Percentiles rank a stretch among this genome's conserved stretches.
Conservation (phyloP, 768 basidiomycete species). For the Termitomyces sp. region DNA sequence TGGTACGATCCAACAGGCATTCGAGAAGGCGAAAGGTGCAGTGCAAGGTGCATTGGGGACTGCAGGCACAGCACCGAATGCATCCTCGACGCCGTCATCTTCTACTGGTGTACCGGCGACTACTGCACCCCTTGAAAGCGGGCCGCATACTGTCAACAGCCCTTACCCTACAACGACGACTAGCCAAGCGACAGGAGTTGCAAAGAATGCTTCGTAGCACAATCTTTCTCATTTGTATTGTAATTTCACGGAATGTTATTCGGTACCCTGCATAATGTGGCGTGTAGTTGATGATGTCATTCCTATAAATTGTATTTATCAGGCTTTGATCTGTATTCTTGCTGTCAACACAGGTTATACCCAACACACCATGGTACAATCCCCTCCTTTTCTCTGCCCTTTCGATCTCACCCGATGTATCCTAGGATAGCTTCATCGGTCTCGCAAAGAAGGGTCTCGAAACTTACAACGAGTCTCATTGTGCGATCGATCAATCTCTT, state of each 20-base stretch:
- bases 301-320: background rate
- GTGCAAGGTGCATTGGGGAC: slow-evolving; percentile 24
- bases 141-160: slow-evolving; percentile 17
- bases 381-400: background rate
- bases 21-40: slow-evolving; percentile 29
- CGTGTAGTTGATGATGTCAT: slow-evolving; percentile 9
- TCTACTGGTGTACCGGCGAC: slow-evolving; percentile 26
- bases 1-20: slow-evolving; percentile 20
- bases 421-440: slow-evolving; percentile 62
- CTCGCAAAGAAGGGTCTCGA: slow-evolving; percentile 64
- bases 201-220: slow-evolving; percentile 6
- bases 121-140: slow-evolving; percentile 36
- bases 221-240: background rate
- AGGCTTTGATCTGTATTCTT: background rate
- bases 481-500: slow-evolving; percentile 21
- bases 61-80: slow-evolving; percentile 11
- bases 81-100: slow-evolving; percentile 8
- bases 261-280: background rate
- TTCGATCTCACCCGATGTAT: background rate
- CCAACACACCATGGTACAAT: slow-evolving; percentile 27
- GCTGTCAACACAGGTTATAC: slow-evolving; percentile 5
- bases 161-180: background rate
- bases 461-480: slow-evolving; percentile 45
- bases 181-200: background rate
- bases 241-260: background rate